Evolutionary conservation across 305 asterid species (phyloP).

Genomic region (Plantago lanceolata): DNA sequence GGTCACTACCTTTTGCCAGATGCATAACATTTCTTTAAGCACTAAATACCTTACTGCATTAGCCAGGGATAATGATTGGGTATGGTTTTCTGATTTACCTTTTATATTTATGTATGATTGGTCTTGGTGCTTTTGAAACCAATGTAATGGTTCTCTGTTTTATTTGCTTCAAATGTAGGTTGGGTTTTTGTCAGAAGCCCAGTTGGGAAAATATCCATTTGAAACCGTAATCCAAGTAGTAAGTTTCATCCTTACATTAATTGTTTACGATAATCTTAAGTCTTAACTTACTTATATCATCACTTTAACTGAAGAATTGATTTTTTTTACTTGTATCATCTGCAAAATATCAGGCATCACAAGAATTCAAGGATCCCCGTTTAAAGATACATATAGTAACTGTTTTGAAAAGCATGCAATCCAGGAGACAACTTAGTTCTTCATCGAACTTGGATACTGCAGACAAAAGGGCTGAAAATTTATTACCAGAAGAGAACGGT

Average conservation of each 20-base stretch:
- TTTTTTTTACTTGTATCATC: slow-evolving; percentile 17
- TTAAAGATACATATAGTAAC: slow-evolving; percentile 81
- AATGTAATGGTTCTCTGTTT: slow-evolving; percentile 17
- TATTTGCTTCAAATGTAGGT: slow-evolving; percentile 49
- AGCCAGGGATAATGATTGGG: slow-evolving; percentile 99
- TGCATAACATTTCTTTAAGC: slow-evolving; percentile 82
- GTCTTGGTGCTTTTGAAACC: slow-evolving; percentile 7
- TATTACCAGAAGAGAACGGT: slow-evolving; percentile 44
- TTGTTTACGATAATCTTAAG: slow-evolving; percentile 14
- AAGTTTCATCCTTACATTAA: slow-evolving; percentile 35
- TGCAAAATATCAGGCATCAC: slow-evolving; percentile 61
- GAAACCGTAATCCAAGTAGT: slow-evolving; percentile 86
- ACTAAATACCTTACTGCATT: slow-evolving; percentile 81
- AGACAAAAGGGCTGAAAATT: slow-evolving; percentile 40
- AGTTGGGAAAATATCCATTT: slow-evolving; percentile 75
- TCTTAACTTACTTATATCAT: slow-evolving; percentile 13
- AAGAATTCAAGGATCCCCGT: slow-evolving; percentile 78
- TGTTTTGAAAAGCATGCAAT: slow-evolving; percentile 80
- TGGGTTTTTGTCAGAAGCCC: slow-evolving; percentile 96
- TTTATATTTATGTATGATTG: slow-evolving; percentile 17
- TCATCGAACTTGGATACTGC: slow-evolving; percentile 48
- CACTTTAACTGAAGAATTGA: slow-evolving; percentile 21
- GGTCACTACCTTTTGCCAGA: slow-evolving; percentile 84
- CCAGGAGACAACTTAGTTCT: slow-evolving; percentile 51
- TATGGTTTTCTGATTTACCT: slow-evolving; percentile 30